Evolutionary conservation across 768 basidiomycete genomes (phyloP).

Genomic region (Lactarius sanguifluus): DNA sequence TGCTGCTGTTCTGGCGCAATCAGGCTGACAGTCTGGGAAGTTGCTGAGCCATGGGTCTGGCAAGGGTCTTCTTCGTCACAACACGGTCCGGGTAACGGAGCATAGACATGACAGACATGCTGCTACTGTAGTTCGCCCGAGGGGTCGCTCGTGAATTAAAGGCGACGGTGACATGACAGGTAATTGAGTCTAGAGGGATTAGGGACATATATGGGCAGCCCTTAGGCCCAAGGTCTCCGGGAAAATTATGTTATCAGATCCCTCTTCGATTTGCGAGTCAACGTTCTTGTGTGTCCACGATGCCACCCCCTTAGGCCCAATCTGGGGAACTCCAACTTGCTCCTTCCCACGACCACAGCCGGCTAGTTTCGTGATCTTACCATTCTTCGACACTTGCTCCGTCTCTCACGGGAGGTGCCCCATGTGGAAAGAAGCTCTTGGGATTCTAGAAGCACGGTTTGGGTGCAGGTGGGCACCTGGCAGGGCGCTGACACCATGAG

Average conservation of each 20-base stretch:
- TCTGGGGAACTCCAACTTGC: background rate
- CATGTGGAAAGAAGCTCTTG: slow-evolving; percentile 24
- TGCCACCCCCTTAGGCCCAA: background rate
- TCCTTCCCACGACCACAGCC: slow-evolving; percentile 11
- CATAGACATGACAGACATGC: background rate
- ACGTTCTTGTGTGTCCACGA: background rate
- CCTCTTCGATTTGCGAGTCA: slow-evolving; percentile 8
- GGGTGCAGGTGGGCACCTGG: slow-evolving; percentile 17
- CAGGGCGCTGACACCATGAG: slow-evolving; percentile 27
- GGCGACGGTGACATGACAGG: slow-evolving; percentile 10
- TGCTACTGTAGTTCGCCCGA: slow-evolving; percentile 10
- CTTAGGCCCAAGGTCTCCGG: slow-evolving; percentile 13
- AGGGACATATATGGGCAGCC: background rate
- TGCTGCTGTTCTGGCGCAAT: slow-evolving; percentile 22
- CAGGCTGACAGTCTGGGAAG: slow-evolving; percentile 21
- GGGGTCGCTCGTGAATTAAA: background rate
- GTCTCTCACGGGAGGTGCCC: slow-evolving; percentile 23
- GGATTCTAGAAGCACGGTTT: slow-evolving; percentile 23
- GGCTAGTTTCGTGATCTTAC: slow-evolving; percentile 15
- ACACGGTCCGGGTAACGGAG: slow-evolving; percentile 5
- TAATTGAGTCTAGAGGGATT: background rate
- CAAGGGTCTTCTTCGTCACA: background rate
- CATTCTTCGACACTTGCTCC: slow-evolving; percentile 13
- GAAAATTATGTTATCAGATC: slow-evolving; percentile 22
- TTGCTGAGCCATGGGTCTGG: slow-evolving; percentile 18